Evolutionary conservation across 169 alveolate species (phyloP).

Genomic region (Plasmodium inui): DNA sequence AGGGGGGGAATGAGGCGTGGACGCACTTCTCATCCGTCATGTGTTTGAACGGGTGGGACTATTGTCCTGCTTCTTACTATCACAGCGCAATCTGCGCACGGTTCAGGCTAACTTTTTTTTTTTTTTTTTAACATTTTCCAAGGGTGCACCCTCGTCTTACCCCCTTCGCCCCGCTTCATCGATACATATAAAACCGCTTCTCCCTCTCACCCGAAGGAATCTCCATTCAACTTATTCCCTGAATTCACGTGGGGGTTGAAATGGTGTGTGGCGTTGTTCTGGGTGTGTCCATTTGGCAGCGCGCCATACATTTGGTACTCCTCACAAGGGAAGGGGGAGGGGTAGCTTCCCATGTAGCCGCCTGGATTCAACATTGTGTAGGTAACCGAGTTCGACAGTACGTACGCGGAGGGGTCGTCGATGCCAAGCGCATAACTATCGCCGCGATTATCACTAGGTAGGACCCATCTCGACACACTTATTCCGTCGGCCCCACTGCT

Average conservation of each 20-base stretch:
- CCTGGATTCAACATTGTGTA: not conserved
- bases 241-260: not conserved
- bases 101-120: too few species aligned
- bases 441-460: not conserved
- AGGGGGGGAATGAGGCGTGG: too few species aligned
- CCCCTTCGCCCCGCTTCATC: not conserved
- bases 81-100: too few species aligned
- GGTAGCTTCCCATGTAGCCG: not conserved
- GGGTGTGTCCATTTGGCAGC: not conserved
- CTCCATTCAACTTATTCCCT: not conserved
- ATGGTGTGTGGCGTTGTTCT: not conserved
- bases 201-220: not conserved
- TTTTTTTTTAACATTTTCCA: not conserved
- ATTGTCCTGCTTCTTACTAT: too few species aligned
- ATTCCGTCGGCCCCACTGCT: not conserved
- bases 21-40: too few species aligned
- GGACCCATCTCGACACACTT: not conserved
- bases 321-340: not conserved
- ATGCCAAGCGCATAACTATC: not conserved
- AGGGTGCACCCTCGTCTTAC: not conserved
- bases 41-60: too few species aligned
- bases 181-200: not conserved
- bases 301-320: constrained; percentile 1
- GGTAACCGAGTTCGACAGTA: not conserved
- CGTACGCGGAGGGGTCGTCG: not conserved